Percentiles rank a stretch among this genome's conserved stretches.
These are phyloP conservation scores for Ceratocystis destructans DNA, from an alignment of 2,329 filamentous ascomycete genomes.

Conservation along the genomic window DNA sequence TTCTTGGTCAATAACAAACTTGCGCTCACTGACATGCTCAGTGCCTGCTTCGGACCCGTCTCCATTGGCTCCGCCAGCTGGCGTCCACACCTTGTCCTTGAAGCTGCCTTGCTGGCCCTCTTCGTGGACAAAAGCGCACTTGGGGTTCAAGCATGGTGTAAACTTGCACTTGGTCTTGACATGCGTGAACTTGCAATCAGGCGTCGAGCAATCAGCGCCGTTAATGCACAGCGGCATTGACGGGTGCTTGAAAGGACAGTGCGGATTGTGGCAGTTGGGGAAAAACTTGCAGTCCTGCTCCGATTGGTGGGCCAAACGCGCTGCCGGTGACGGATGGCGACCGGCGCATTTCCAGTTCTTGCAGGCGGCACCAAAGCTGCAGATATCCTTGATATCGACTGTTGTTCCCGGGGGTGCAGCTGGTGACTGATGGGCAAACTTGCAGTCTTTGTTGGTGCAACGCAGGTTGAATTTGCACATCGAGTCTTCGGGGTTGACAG, in stretches of 20 bases:
- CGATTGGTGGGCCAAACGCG: conserved; percentile 61
- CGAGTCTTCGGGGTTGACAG: conserved; percentile 46
- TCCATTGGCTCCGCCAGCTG: conserved; percentile 24
- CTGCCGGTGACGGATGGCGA: conserved; percentile 81
- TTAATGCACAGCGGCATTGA: conserved; percentile 79
- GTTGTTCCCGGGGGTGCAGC: conserved; percentile 64
- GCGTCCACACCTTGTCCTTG: conserved; percentile 83
- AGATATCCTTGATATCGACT: conserved; percentile 67
- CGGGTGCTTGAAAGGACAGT: conserved; percentile 82
- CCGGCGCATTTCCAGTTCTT: conserved; percentile 90
- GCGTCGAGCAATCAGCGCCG: conserved; percentile 69
- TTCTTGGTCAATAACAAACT: conserved; percentile 58
- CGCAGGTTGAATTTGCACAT: conserved; percentile 81
- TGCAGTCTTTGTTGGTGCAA: conserved; percentile 81
- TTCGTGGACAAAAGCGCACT: conserved; percentile 76
- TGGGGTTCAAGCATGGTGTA: conserved; percentile 80
- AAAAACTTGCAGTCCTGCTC: conserved; percentile 85
- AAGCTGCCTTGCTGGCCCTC: conserved; percentile 79
- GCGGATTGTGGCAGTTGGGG: conserved; percentile 77
- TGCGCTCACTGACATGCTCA: conserved; percentile 72
- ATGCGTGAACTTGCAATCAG: conserved; percentile 84
- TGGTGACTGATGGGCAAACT: conserved; percentile 87
- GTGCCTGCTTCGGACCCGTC: conserved; percentile 29
- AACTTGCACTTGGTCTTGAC: conserved; percentile 74
- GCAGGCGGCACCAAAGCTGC: conserved; percentile 78